Base-by-base conservation (phyloP, 2,329 filamentous ascomycete genomes). In the Phialemoniopsis sp. region DNA sequence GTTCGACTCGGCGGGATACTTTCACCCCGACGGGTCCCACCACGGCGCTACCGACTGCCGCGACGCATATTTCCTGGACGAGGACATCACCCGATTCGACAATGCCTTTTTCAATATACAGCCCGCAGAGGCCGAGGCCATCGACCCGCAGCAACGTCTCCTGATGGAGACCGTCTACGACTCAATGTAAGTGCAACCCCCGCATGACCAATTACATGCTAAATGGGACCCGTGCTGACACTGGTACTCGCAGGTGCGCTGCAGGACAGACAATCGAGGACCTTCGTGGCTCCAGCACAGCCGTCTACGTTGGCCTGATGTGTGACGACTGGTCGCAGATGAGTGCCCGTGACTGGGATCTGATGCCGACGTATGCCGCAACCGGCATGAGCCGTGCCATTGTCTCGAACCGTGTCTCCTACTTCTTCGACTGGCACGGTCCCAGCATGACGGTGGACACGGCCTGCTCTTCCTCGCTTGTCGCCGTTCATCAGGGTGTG, bases 341-440 rank as follows among this genome's bases (percentile, higher is more conserved):
- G 21, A 26, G 21, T 26, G 21, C 21, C 10, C 5, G 10, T 6
- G 21, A 26, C 10, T 26, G 21, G 21, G 21, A 26, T 6, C 6
- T 10, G 47, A 66, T 70, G 46, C 63, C 76, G 44, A 55, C 78
- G 12, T 60, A 80, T 5, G 57, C 67, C 15, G 68, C 60, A 3
- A 48, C 79, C 14, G 74, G 74, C 2, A 80, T 74, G 38, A 51
- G 58, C 13, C 67, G 74, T 1, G 80, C 80, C 52, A 66, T 34
- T 34, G 6, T 61, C 3, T 45, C 58, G n/a, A 63, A 62, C 28
- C 48, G 59, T 0, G 38, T 57, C 1, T 55, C 53, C 4, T 59
- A 62, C 28, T 57, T 59, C 14, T 56, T 54, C 13, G 51, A 58
- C 26, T 41, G 63, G 5, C 53, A 42, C 3, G 60, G 60, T 0